These are phyloP conservation scores for Parietaria judaica DNA, from an alignment of 306 rosid species.

Conservation along the genomic window DNA sequence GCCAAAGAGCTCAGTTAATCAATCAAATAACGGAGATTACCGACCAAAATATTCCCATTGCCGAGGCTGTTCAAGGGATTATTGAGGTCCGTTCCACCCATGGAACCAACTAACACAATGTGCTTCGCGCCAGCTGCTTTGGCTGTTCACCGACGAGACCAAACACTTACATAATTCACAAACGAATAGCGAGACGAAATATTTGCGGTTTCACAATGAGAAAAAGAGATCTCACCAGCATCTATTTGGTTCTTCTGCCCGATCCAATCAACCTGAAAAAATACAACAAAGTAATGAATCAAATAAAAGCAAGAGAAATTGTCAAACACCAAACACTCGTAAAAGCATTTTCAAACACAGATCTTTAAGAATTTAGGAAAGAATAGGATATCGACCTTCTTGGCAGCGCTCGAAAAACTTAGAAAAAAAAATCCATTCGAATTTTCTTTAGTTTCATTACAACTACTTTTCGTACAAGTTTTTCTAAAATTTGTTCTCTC, in stretches of 20 bases:
- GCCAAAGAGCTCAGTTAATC: slow-evolving; percentile 8
- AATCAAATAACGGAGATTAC: slow-evolving; percentile 24
- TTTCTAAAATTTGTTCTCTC: too few relatives aligned
- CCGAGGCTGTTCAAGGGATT: slow-evolving; percentile 82
- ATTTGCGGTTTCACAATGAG: too few relatives aligned
- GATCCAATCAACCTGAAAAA: slow-evolving; percentile 80
- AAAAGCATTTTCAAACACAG: too few relatives aligned
- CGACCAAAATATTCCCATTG: slow-evolving; percentile 85
- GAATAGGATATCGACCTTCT: too few relatives aligned
- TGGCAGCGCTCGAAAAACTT: too few relatives aligned
- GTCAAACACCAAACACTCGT: background rate
- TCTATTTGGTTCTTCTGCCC: slow-evolving; percentile 96
- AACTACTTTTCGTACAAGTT: too few relatives aligned
- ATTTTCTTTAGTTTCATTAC: too few relatives aligned
- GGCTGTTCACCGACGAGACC: slow-evolving; percentile 39
- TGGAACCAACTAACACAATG: slow-evolving; percentile 88
- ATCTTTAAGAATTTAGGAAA: too few relatives aligned
- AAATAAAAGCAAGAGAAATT: slow-evolving; percentile 5
- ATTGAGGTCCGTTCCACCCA: slow-evolving; percentile 81
- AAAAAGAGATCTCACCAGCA: slow-evolving; percentile 40
- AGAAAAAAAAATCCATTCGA: too few relatives aligned
- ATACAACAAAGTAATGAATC: slow-evolving; percentile 14
- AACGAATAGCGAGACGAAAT: background rate
- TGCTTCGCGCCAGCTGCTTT: slow-evolving; percentile 92
- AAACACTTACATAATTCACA: slow-evolving; percentile 11